Percentiles rank a stretch among this genome's conserved stretches.
Conservation (phyloP, 352 stramenopile genomes). For the Aphanomyces astaci region DNA sequence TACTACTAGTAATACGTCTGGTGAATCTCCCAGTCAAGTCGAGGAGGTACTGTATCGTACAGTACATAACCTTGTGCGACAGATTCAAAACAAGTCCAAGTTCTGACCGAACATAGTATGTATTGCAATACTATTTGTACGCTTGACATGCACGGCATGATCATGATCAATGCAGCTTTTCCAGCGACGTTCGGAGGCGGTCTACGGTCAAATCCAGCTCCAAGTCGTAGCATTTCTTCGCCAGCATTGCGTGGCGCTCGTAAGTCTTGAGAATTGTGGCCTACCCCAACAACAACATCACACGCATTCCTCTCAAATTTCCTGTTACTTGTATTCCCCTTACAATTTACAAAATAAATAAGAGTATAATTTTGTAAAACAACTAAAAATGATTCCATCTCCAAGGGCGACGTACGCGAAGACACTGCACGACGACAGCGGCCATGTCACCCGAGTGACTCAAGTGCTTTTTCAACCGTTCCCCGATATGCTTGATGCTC, state of each 20-base stretch:
- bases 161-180: background rate
- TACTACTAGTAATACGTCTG: no score
- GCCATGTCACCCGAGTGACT: conserved; percentile 6
- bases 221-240: background rate
- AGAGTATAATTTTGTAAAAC: background rate
- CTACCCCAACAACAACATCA: no score
- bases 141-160: no score
- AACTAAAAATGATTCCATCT: background rate
- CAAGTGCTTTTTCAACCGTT: conserved; percentile 17
- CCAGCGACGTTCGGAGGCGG: background rate
- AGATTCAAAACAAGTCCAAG: no score
- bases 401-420: background rate
- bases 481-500: conserved; percentile 14
- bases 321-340: no score
- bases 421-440: background rate
- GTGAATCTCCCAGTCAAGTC: no score
- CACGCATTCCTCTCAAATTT: no score
- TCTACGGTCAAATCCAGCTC: background rate
- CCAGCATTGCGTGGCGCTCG: background rate
- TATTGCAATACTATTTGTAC: no score
- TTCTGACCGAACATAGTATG: no score
- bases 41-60: no score
- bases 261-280: background rate
- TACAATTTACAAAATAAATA: background rate
- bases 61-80: no score